These are phyloP conservation scores for Polygonum maritimum DNA, from an alignment of 148 eudicot genomes.

Conservation along the genomic window DNA sequence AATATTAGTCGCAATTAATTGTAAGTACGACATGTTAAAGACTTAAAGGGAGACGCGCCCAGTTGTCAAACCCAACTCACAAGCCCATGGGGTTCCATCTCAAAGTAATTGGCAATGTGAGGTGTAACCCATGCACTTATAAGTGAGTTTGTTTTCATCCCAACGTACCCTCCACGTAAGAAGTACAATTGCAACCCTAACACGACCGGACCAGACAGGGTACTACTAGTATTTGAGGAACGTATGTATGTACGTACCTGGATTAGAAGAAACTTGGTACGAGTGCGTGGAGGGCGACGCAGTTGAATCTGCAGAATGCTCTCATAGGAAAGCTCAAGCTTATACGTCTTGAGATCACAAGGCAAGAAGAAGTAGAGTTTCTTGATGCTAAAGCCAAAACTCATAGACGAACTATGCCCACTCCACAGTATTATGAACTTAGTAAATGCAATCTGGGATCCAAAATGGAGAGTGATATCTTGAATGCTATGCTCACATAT, in stretches of 20 bases:
- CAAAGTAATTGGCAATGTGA: too few relatives aligned
- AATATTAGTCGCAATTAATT: too few relatives aligned
- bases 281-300: conserved; percentile 21
- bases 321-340: conserved; percentile 41
- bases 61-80: too few relatives aligned
- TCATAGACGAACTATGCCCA: conserved; percentile 13
- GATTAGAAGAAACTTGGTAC: conserved; percentile 32
- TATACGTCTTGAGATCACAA: conserved; percentile 14
- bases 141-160: too few relatives aligned
- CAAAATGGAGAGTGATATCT: conserved; percentile 23
- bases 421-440: conserved; percentile 27
- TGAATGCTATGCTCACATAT: conserved; percentile 15
- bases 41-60: too few relatives aligned
- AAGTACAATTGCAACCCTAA: too few relatives aligned
- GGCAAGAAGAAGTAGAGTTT: conserved; percentile 21
- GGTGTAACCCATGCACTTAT: too few relatives aligned
- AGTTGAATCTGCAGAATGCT: conserved; percentile 47
- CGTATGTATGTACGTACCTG: conserved; percentile 27
- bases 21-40: too few relatives aligned
- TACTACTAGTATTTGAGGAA: too few relatives aligned
- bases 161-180: too few relatives aligned
- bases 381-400: conserved; percentile 22
- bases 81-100: too few relatives aligned
- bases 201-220: too few relatives aligned
- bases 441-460: conserved; percentile 32